Conservation (phyloP, 345 rosid species). For the Eucalyptus marginata region DNA sequence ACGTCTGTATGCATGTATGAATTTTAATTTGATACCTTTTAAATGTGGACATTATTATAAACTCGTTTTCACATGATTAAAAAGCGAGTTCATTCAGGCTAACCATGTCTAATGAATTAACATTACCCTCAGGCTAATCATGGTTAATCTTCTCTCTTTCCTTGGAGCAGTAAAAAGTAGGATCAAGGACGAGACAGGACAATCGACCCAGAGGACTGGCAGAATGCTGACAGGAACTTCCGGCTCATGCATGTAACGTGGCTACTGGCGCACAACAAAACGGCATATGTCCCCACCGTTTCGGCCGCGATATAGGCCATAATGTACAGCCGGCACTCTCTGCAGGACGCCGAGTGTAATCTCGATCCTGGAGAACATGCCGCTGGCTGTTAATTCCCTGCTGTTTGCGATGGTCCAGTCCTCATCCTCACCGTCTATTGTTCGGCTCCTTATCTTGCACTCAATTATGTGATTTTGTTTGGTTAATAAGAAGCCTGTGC, state of each 20-base stretch:
- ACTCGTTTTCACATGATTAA: no score
- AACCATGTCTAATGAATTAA: no score
- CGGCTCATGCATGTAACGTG: slow-evolving; percentile 90
- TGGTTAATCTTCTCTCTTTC: no score
- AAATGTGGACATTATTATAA: no score
- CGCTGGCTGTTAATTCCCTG: slow-evolving; percentile 92
- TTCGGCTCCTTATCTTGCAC: slow-evolving; percentile 14
- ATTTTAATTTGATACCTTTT: no score
- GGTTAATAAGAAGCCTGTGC: background rate
- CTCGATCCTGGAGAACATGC: slow-evolving; percentile 96
- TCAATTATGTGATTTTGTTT: background rate
- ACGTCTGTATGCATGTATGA: no score
- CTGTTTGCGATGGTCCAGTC: slow-evolving; percentile 45
- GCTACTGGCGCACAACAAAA: slow-evolving; percentile 86
- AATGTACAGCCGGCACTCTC: slow-evolving; percentile 72
- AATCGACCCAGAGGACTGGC: slow-evolving; percentile 36
- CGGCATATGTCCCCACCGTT: slow-evolving; percentile 78
- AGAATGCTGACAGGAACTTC: slow-evolving; percentile 86
- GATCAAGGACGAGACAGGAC: slow-evolving; percentile 21
- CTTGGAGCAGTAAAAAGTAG: slow-evolving; percentile 40
- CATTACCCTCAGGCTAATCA: no score
- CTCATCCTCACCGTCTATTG: slow-evolving; percentile 5
- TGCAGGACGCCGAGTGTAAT: slow-evolving; percentile 66
- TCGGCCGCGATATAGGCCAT: slow-evolving; percentile 81
- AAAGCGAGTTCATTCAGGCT: no score